phyloP scores from a whole-genome alignment of 2,329 filamentous ascomycete genomes.

The Pseudocercospora macadamiae region DNA sequence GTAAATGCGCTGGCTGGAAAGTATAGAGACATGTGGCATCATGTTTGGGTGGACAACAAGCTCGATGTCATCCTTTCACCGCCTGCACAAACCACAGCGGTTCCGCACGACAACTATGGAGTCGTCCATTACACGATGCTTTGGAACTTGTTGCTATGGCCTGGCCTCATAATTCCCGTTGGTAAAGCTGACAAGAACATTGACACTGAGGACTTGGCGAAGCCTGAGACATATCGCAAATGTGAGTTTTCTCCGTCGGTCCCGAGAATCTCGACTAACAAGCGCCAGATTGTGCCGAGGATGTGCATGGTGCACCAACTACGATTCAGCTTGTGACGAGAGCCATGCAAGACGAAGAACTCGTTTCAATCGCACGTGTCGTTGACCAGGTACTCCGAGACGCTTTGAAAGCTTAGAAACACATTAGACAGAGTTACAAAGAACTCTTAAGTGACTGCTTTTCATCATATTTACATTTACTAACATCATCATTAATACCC shows the following conservation, averaged over 20 bases:
- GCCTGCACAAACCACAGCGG: constrained; percentile 55
- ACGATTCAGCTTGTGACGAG: constrained; percentile 23
- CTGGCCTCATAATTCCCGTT: constrained; percentile 18
- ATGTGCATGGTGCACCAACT: constrained; percentile 21
- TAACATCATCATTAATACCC: background rate
- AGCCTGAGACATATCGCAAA: background rate
- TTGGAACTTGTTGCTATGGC: constrained; percentile 44
- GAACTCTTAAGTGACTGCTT: background rate
- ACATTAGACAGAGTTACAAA: background rate
- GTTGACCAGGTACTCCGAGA: constrained; percentile 14
- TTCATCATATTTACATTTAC: background rate
- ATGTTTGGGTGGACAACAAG: constrained; percentile 45
- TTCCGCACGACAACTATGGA: constrained; percentile 56
- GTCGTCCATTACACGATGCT: constrained; percentile 52
- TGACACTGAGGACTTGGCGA: constrained; percentile 19
- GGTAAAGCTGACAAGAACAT: constrained; percentile 18
- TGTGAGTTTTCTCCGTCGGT: background rate
- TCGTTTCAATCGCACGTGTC: constrained; percentile 16
- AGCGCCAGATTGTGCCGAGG: constrained; percentile 12
- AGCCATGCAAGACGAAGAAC: constrained; percentile 21
- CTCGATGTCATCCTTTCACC: constrained; percentile 57
- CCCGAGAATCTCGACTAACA: background rate
- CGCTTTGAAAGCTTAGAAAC: background rate
- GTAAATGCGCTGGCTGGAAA: constrained; percentile 44
- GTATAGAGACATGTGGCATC: constrained; percentile 47